A percentile compares a stretch with the other conserved stretches of the same genome.
phyloP scores from a whole-genome alignment of 768 basidiomycete species.

The Tylopilus sp. region DNA sequence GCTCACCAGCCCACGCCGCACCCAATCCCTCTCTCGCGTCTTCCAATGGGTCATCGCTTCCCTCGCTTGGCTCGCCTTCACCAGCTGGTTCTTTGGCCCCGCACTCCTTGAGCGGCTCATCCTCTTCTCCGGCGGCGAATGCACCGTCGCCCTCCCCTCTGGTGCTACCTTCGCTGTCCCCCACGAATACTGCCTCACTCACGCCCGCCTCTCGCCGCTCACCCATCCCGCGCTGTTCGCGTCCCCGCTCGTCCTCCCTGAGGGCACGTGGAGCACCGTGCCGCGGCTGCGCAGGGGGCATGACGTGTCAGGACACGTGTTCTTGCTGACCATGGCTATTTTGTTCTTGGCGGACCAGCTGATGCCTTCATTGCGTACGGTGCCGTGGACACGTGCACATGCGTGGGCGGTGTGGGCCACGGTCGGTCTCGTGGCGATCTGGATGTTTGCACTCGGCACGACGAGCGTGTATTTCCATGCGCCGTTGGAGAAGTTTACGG shows the following conservation, averaged over 20 bases:
- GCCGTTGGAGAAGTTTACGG: constrained; percentile 82
- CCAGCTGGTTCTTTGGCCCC: constrained; percentile 87
- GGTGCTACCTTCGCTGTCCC: constrained; percentile 56
- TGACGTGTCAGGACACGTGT: constrained; percentile 92
- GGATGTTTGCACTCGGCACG: constrained; percentile 72
- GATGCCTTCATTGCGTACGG: constrained; percentile 45
- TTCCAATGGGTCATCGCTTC: constrained; percentile 58
- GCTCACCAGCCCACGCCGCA: constrained; percentile 49
- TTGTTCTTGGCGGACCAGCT: constrained; percentile 81
- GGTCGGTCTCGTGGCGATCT: constrained; percentile 50
- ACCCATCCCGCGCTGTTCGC: constrained; percentile 67
- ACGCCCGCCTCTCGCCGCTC: constrained; percentile 47
- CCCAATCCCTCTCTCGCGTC: constrained; percentile 41
- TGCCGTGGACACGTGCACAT: constrained; percentile 43
- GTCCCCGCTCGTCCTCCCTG: constrained; percentile 34
- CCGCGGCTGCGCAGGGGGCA: constrained; percentile 79
- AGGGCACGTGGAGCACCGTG: constrained; percentile 40
- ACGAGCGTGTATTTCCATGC: constrained; percentile 92
- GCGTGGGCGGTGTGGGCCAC: constrained; percentile 45
- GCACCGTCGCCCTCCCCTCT: constrained; percentile 59
- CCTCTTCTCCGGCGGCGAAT: constrained; percentile 69
- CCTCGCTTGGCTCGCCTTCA: constrained; percentile 68
- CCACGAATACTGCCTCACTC: constrained; percentile 51
- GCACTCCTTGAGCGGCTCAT: constrained; percentile 66
- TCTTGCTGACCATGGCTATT: constrained; percentile 76